Base-by-base conservation (phyloP, 2,329 filamentous ascomycete species). In the Ceratocystis harringtonii region DNA sequence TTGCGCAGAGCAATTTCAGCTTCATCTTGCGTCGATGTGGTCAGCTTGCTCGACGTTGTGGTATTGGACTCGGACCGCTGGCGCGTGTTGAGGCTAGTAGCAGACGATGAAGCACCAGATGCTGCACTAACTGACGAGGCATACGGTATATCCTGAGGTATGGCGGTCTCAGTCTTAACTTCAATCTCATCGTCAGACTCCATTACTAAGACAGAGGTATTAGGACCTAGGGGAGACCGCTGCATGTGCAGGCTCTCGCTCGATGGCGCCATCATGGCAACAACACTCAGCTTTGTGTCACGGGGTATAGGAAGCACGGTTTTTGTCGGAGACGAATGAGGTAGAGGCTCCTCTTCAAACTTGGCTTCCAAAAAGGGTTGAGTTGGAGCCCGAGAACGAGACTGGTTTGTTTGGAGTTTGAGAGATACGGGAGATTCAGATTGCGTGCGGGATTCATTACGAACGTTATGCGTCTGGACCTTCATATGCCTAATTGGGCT, bases 1-100 rank as follows among this genome's bases (percentile, higher is more conserved):
- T 78, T 78, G 68, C 80, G 79, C 15, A 81, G 73, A 5, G 75
- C 77, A 25, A 72, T 72, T 69, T 79, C 76, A 0, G 73, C 63
- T 36, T 78, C 76, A 43, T 79, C 77, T 10, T 72, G 67, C 19
- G 61, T 62, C 10, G 75, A 74, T 2, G 71, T 69, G 66, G 71
- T 72, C 25, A 73, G 74, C 41, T 72, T 61, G 67, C 76, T 70
- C 8, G 74, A 71, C 5, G 73, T 69, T 5, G 75, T 74, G 0
- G 74, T 73, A 3, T 72, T 69, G 3, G 73, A 73, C 7, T 73
- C 73, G 0, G 71, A 71, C 7, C 67, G 67, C 43, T 66, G 58
- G 45, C 62, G 65, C 10, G 55, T 58, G 55, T 36, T 58, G 19
- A 69, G 70, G 10, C 70, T 70, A 48, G 70, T 74, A 45, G 70